phyloP scores from a whole-genome alignment of 176 grass and related monocot genomes.

The Melocanna baccifera region DNA sequence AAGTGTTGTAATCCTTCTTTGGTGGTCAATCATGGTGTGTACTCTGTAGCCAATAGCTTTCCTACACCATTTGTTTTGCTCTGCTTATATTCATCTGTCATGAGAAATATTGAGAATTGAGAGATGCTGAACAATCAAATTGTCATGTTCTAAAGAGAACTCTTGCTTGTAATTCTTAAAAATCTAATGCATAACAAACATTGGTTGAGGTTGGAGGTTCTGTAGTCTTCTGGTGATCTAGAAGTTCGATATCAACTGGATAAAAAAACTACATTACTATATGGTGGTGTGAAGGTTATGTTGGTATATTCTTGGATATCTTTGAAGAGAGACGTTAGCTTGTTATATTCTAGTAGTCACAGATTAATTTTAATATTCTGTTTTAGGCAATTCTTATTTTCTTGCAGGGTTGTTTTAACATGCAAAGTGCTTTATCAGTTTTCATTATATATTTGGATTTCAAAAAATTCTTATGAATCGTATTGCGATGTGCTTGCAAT shows the following conservation, averaged over 20 bases:
- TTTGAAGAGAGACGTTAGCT: background rate
- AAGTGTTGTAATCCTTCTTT: constrained; percentile 11
- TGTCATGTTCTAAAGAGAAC: background rate
- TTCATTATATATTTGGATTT: background rate
- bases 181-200: background rate
- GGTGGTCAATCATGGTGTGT: background rate
- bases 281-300: constrained; percentile 5
- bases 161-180: background rate
- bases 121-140: background rate
- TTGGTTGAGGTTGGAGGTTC: background rate
- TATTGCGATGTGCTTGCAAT: background rate
- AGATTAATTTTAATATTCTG: background rate
- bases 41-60: background rate
- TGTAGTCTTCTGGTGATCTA: background rate
- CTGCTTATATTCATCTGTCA: background rate
- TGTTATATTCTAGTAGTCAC: background rate
- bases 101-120: background rate
- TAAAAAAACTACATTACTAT: background rate
- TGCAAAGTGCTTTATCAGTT: background rate
- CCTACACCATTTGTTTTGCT: constrained; percentile 6
- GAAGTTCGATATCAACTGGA: background rate
- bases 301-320: background rate
- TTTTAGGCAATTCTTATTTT: background rate
- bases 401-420: background rate
- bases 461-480: background rate